Percentiles rank a stretch among this genome's conserved stretches.
These are phyloP conservation scores for Myxozyma geophila DNA, from an alignment of 805 yeast species.

Conservation along the genomic window DNA sequence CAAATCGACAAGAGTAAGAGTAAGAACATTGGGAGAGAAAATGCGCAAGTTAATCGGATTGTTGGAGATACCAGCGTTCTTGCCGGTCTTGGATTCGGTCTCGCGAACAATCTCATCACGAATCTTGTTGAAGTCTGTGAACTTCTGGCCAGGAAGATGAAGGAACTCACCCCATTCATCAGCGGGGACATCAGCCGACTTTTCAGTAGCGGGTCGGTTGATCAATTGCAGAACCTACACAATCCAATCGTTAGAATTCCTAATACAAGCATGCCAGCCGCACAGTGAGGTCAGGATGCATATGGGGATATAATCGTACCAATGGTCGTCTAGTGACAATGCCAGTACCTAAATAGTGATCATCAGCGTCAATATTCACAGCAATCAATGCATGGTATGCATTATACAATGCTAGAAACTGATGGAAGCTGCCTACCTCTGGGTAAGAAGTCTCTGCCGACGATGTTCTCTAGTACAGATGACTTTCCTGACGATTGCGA, in stretches of 20 bases:
- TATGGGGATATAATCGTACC: constrained; percentile 40
- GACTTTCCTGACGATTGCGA: constrained; percentile 90
- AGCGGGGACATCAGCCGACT: constrained; percentile 37
- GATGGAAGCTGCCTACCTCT: constrained; percentile 56
- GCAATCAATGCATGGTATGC: neutral
- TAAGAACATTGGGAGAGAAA: constrained; percentile 90
- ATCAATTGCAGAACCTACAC: constrained; percentile 63
- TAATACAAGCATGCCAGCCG: neutral
- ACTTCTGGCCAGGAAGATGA: constrained; percentile 86
- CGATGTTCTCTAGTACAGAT: constrained; percentile 86
- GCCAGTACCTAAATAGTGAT: constrained; percentile 57
- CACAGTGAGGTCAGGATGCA: neutral
- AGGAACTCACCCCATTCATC: constrained; percentile 97
- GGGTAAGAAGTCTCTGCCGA: constrained; percentile 88
- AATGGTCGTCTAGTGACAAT: constrained; percentile 90
- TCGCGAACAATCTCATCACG: constrained; percentile 89
- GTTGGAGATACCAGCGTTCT: constrained; percentile 81
- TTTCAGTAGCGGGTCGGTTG: constrained; percentile 56
- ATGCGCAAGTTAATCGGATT: constrained; percentile 92
- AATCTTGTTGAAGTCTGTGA: constrained; percentile 85
- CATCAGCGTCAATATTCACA: neutral
- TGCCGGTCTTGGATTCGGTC: constrained; percentile 79
- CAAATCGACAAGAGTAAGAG: constrained; percentile 91
- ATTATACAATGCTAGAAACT: neutral
- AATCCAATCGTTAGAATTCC: constrained; percentile 1